Base-by-base conservation (phyloP, 2,329 filamentous ascomycete species). In the Sporothrix pallida region DNA sequence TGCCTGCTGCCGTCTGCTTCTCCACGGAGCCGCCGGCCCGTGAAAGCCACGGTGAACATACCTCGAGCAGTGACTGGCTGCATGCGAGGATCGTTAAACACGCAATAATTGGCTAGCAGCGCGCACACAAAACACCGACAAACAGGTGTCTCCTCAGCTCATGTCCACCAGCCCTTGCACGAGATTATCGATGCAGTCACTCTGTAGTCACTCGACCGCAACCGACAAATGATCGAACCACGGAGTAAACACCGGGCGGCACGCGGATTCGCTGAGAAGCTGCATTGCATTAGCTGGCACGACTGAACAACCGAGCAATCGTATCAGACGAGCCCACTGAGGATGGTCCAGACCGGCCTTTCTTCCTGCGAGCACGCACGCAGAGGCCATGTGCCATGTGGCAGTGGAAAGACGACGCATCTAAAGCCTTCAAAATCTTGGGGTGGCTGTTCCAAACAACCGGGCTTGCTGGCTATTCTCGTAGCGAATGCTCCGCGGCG, bases 401-500 rank as follows among this genome's bases (percentile, higher is more conserved):
- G 23, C 44, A 31, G 4, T 48, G 23, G 42, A 20, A 10, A 12
- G 20, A 37, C 4, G 31, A 37, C 31, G 31, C 31, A 37, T 37
- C 31, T 37, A 37, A 37, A 37, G 31, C 0, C 15, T 15, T 44
- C 31, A n/a, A 42, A 15, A 37, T 31, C 37, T 20, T 63, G 5
- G 9, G 4, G 15, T 37, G 37, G 8, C 31, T 17, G 63, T 68
- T 50, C 63, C 63, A 68, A 23, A 52, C 44, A 37, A 52, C 44
- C 50, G 63, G 62, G 60, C 37, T 63, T 37, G 60, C 60, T 46
- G 60, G 44, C 23, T 26, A 13, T 15, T 50, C 23, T 68, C 63
- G 46, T 31, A 67, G 42, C 42, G 62, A 68, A 68, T 31, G 63
- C 63, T 50, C 44, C 63, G 63, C 20, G 46, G 46, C 46, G 63